Evolutionary conservation across 345 rosid species (phyloP).

Genomic region (Populus ilicifolia): DNA sequence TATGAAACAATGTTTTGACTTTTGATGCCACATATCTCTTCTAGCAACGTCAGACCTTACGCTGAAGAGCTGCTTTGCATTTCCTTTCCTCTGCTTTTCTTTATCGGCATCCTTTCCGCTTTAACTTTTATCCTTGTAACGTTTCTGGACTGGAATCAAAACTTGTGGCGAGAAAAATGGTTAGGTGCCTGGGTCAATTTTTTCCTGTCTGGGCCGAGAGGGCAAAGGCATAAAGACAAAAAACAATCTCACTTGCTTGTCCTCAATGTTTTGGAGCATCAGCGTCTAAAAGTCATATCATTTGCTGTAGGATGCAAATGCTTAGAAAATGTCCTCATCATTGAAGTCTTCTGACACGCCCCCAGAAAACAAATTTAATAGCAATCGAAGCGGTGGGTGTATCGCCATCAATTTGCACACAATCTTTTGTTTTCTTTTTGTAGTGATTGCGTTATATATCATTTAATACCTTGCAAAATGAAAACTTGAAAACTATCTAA

Average conservation of each 20-base stretch:
- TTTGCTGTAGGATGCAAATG: not conserved
- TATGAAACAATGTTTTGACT: no score
- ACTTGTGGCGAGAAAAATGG: not conserved
- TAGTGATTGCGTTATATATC: no score
- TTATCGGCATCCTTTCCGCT: not conserved
- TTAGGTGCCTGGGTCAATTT: not conserved
- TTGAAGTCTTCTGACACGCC: not conserved
- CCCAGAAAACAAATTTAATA: not conserved
- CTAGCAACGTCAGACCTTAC: no score
- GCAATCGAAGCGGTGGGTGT: not conserved
- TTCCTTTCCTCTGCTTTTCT: not conserved
- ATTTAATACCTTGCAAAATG: no score
- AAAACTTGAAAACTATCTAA: no score
- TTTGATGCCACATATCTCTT: no score
- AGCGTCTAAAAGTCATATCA: not conserved
- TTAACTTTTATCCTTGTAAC: not conserved
- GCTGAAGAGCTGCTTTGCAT: no score
- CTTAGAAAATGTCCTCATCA: not conserved
- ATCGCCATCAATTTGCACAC: not conserved
- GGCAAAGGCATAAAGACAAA: not conserved
- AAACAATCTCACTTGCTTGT: not conserved
- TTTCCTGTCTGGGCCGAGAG: not conserved
- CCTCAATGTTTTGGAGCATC: not conserved
- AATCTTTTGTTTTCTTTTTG: no score
- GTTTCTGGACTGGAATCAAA: not conserved